Base-by-base conservation (phyloP, 2,329 filamentous ascomycete species). In the Colletotrichum sp. region DNA sequence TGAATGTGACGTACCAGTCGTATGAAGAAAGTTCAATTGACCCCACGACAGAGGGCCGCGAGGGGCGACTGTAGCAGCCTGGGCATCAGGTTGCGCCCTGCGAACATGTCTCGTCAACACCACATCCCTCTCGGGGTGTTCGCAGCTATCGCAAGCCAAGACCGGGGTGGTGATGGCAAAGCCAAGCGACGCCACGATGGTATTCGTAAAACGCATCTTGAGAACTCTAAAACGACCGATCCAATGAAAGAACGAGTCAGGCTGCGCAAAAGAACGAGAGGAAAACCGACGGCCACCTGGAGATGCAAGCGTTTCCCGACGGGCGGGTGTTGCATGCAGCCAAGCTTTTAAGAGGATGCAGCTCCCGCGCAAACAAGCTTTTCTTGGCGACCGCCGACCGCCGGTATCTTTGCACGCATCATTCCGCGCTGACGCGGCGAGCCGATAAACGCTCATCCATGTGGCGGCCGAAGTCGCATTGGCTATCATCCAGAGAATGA, bases 11-110 rank as follows among this genome's bases (percentile, higher is more conserved):
- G 22, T 74, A 73, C 22, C 57, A 25, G 44, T 52, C 15, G 34
- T 55, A 79, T 81, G 91, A 28, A 93, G 75, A 71, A 90, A 91
- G 79, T 93, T 93, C 78, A 93, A 82, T 80, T 93, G 90, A 4
- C 91, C 91, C 91, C 91, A 93, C 85, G 91, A 89, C 9, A 92
- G 83, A 59, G 84, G 82, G 6, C 81, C 83, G 39, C 83, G 87
- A 52, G 88, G 87, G 11, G 86, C 86, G 70, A 85, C 85, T 1
- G 82, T 80, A 30, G 87, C 87, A 57, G 85, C 83, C 28, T 82
- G 81, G 2, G 86, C 86, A 22, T 85, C 87, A 0, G 87, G 87
- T 77, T 89, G 87, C 81, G 89, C 89, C 57, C 88, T 85, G 80
- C 87, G 87, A 74, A 87, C 87, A 72, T 87, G 84, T n/a, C 72